Base-by-base conservation (phyloP, 805 yeast species). In the Candida jianshihensis region DNA sequence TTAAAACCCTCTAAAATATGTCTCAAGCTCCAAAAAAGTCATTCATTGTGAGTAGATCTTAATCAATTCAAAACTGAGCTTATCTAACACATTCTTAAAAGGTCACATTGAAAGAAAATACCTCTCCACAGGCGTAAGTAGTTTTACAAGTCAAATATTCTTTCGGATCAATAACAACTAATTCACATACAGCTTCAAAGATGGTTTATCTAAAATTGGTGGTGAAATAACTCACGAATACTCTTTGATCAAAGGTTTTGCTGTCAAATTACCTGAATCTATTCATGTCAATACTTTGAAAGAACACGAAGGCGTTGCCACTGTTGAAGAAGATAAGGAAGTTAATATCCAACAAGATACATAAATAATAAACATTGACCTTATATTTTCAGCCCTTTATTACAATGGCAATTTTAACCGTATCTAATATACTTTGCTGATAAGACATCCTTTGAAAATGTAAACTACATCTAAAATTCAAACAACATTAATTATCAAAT, bases 271-370 rank as follows among this genome's bases (percentile, higher is more conserved):
- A 42, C 87, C 88, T 30, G 57, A 64, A 5, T 40, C 43, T 26
- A 12, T 67, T 43, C 80, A 74, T 46, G 63, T 71, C 25, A 54
- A 58, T 17, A 45, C 73, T n/a, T 54, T 81, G 47, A 56, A 63
- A 44, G 50, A 56, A 29, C 68, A 74, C 50, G 72, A 70, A 20
- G 69, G 66, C 33, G 78, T 81, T 46, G 70, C 73, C 33, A 59
- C 68, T 28, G 63, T 80, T 44, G 89, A 81, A 57, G 86, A 76
- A 54, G 89, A 81, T 54, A 62, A 70, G 51, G 82, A 75, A 51
- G 86, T 81, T 29, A 66, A 68, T 46, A 72, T 68, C n/a, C 44
- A 64, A 64, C 36, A 32, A 36, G 26, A 16, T 13, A 7, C 6
- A 25, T 10, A 6, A 25, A 25, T n/a, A 25, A 9, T 9, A 11